Percentiles rank a stretch among this genome's conserved stretches.
phyloP scores from a whole-genome alignment of 352 stramenopile species.

The Hyaloperonospora arabidopsidis region DNA sequence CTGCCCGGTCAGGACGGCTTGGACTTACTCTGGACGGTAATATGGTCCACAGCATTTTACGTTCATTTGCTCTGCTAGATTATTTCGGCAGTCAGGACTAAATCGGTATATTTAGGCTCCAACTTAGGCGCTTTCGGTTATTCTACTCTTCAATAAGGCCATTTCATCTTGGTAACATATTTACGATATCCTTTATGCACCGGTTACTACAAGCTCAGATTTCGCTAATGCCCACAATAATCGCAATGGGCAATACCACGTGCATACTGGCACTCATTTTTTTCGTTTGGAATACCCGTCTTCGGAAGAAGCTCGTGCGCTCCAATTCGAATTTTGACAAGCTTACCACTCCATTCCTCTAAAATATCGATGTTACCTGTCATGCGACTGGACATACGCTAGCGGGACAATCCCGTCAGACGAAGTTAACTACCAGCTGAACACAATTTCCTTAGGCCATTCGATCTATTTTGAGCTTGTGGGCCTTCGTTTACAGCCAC shows the following conservation, averaged over 20 bases:
- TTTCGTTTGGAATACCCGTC: conserved; percentile 1
- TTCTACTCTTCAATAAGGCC: neutral
- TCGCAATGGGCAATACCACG: neutral
- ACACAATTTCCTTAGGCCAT: neutral
- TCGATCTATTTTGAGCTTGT: neutral
- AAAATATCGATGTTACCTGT: neutral
- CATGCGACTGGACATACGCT: neutral
- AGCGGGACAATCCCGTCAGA: neutral
- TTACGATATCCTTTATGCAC: neutral
- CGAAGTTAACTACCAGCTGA: neutral
- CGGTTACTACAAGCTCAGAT: neutral
- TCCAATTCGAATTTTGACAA: neutral
- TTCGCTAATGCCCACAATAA: neutral
- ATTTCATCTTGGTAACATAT: neutral
- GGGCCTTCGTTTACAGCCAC: neutral
- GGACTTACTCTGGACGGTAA: neutral
- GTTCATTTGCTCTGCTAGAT: conserved; percentile 1
- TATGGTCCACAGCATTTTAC: conserved; percentile 1
- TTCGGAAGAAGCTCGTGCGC: neutral
- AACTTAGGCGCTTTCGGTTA: neutral
- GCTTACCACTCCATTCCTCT: neutral
- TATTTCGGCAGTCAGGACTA: neutral
- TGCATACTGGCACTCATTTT: conserved; percentile 1
- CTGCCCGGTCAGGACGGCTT: neutral
- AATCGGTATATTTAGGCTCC: neutral